A percentile compares a stretch with the other conserved stretches of the same genome.
These are phyloP conservation scores for Aspergillus chevalieri DNA, from an alignment of 2,329 filamentous ascomycete species.

Conservation along the genomic window DNA sequence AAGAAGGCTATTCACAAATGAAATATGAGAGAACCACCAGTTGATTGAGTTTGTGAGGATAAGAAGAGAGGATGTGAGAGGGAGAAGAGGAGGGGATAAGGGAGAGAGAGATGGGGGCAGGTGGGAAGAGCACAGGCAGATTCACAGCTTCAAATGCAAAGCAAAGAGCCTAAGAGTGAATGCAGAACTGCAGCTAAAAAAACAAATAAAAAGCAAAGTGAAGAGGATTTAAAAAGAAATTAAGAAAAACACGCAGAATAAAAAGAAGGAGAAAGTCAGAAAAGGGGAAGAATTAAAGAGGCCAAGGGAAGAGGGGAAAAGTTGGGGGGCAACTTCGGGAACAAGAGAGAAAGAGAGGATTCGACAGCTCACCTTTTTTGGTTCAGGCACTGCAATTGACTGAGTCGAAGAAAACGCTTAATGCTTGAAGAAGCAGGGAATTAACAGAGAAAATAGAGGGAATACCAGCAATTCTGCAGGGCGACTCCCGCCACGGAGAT, in stretches of 20 bases:
- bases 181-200: too few relatives aligned
- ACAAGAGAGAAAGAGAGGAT: neutral
- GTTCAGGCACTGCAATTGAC: too few relatives aligned
- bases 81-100: neutral
- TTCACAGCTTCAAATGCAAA: too few relatives aligned
- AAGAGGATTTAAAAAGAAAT: neutral
- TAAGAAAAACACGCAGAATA: neutral
- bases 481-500: too few relatives aligned
- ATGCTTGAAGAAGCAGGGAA: too few relatives aligned
- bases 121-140: neutral
- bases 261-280: neutral
- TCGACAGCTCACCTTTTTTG: neutral
- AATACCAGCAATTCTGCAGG: too few relatives aligned
- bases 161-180: too few relatives aligned
- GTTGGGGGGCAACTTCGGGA: neutral
- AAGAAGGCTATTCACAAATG: neutral
- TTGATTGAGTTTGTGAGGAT: neutral
- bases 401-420: too few relatives aligned
- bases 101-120: neutral
- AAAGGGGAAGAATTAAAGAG: neutral
- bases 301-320: conserved; percentile 1
- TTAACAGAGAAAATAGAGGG: too few relatives aligned
- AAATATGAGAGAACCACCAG: neutral
- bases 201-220: neutral
- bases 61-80: neutral